These are phyloP conservation scores for Cordia subcordata DNA, from an alignment of 257 asterid genomes.

Conservation along the genomic window DNA sequence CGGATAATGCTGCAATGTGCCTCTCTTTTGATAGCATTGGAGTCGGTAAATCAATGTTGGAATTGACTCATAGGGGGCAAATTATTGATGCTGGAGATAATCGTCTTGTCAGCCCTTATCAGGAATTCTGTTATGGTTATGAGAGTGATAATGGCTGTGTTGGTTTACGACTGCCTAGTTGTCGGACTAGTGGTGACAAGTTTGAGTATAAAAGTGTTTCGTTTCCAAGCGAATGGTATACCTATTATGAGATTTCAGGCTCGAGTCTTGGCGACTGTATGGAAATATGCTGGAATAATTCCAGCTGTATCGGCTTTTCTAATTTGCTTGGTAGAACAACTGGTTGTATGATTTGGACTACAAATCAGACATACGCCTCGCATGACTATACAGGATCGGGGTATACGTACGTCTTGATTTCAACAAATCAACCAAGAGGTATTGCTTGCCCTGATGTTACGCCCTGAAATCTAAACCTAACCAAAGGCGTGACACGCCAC, in stretches of 20 bases:
- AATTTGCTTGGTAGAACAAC: neutral
- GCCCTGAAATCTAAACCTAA: no score
- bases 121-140: conserved; percentile 21
- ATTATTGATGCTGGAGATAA: conserved; percentile 4
- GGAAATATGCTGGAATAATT: conserved; percentile 25
- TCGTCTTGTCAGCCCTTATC: conserved; percentile 21
- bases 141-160: conserved; percentile 18
- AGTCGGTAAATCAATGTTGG: conserved; percentile 1
- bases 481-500: no score
- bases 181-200: conserved; percentile 9
- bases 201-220: conserved; percentile 8
- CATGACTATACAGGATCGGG: no score
- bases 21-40: neutral
- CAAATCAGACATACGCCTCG: neutral
- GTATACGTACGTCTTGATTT: no score
- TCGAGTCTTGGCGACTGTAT: conserved; percentile 17
- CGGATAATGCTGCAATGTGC: neutral
- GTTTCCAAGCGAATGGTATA: neutral
- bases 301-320: conserved; percentile 16
- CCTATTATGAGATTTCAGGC: conserved; percentile 5
- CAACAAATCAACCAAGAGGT: no score
- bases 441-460: no score
- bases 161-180: conserved; percentile 12
- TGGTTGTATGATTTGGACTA: conserved; percentile 19
- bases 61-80: conserved; percentile 11